phyloP scores from a whole-genome alignment of 768 basidiomycete genomes.

The Auricularia heimuer region DNA sequence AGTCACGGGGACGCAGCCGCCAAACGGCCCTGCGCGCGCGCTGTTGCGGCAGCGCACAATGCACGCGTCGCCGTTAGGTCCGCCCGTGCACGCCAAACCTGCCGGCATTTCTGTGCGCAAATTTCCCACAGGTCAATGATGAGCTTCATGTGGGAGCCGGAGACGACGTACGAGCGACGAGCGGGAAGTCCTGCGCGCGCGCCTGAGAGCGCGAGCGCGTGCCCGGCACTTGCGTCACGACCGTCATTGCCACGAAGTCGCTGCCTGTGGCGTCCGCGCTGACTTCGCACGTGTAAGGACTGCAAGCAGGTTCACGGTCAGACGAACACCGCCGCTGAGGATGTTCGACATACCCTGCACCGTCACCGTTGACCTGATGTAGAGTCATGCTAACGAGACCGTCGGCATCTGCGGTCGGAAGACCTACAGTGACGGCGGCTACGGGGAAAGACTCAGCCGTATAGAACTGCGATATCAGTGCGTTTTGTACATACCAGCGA shows the following conservation, averaged over 20 bases:
- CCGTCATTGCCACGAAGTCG: constrained; percentile 14
- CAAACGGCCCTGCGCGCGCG: constrained; percentile 22
- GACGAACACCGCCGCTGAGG: too few relatives aligned
- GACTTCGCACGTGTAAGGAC: constrained; percentile 18
- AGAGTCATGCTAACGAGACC: constrained; percentile 16
- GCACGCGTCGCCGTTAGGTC: constrained; percentile 11
- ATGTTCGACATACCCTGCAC: constrained; percentile 14
- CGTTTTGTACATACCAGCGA: constrained; percentile 6
- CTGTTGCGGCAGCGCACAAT: constrained; percentile 14
- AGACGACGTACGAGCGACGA: constrained; percentile 9
- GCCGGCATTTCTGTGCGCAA: constrained; percentile 4
- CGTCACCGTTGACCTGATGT: constrained; percentile 23
- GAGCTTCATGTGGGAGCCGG: neutral
- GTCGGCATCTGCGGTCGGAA: constrained; percentile 16
- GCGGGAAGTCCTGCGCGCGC: constrained; percentile 11
- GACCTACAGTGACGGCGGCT: constrained; percentile 13
- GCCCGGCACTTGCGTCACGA: constrained; percentile 19
- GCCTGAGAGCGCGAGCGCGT: constrained; percentile 2
- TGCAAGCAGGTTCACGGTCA: neutral
- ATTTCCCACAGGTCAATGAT: too few relatives aligned
- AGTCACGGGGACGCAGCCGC: constrained; percentile 19
- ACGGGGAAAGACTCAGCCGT: too few relatives aligned
- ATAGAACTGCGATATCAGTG: neutral
- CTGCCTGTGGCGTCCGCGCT: constrained; percentile 18
- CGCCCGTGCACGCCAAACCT: constrained; percentile 12